Percentiles rank a stretch among this genome's conserved stretches.
phyloP scores from a whole-genome alignment of 495 filamentous ascomycete species.

The Trypethelium eluteriae region DNA sequence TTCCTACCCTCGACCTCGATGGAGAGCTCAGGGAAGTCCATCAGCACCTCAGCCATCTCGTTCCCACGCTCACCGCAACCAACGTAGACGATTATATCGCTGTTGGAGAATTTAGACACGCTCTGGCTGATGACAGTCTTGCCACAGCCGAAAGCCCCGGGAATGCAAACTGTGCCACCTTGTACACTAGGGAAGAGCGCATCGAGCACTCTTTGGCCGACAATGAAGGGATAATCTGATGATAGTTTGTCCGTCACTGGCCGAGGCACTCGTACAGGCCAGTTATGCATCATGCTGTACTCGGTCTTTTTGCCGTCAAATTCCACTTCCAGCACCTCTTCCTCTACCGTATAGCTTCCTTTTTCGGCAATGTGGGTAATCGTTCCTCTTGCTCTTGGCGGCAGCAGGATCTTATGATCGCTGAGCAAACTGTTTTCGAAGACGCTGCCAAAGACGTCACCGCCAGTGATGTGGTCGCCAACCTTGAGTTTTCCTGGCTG shows the following conservation, averaged over 20 bases:
- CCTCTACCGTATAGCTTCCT: slow-evolving; percentile 87
- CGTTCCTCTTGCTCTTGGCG: slow-evolving; percentile 79
- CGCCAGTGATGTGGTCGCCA: slow-evolving; percentile 92
- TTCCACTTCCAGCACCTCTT: slow-evolving; percentile 92
- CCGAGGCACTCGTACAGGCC: slow-evolving; percentile 96
- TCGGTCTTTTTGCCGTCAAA: slow-evolving; percentile 93
- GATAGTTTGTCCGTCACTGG: slow-evolving; percentile 84
- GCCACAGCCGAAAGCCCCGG: slow-evolving; percentile 96
- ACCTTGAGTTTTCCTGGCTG: slow-evolving; percentile 77
- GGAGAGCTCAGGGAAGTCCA: slow-evolving; percentile 95
- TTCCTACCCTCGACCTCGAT: slow-evolving; percentile 85
- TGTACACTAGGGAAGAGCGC: slow-evolving; percentile 97
- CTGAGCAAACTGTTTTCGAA: slow-evolving; percentile 93
- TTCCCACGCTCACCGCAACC: slow-evolving; percentile 98
- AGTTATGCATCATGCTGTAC: slow-evolving; percentile 95
- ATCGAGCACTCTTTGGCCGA: slow-evolving; percentile 93
- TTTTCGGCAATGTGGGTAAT: slow-evolving; percentile 84
- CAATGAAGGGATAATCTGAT: slow-evolving; percentile 81
- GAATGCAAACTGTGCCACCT: slow-evolving; percentile 95
- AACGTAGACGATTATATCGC: slow-evolving; percentile 97
- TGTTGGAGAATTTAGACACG: slow-evolving; percentile 99
- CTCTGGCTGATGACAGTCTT: slow-evolving; percentile 99
- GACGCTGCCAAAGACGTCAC: slow-evolving; percentile 88
- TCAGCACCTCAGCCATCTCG: slow-evolving; percentile 99
- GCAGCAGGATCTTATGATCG: slow-evolving; percentile 92